Conservation (phyloP, 2,329 filamentous ascomycete genomes). For the Fusarium sp. region DNA sequence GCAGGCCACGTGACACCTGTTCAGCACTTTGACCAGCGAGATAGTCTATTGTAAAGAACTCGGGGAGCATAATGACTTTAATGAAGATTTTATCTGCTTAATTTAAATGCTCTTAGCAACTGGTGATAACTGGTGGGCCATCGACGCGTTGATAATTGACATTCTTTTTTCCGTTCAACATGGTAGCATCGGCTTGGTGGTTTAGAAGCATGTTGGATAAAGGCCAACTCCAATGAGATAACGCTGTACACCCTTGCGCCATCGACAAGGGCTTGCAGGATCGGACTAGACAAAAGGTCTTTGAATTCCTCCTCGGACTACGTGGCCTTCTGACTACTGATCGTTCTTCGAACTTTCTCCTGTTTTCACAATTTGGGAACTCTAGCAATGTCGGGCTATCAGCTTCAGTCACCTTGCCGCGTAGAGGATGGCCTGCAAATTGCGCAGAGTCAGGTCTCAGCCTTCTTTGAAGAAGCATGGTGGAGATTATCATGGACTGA, state of each 20-base stretch:
- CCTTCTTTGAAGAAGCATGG: constrained; percentile 34
- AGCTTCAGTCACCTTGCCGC: constrained; percentile 9
- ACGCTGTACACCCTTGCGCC: background rate
- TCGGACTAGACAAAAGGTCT: background rate
- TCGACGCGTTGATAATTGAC: too few relatives aligned
- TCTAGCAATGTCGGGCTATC: background rate
- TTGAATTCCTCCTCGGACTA: background rate
- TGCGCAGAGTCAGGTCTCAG: constrained; percentile 29
- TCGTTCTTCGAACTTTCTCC: background rate
- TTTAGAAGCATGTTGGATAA: background rate
- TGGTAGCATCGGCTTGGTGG: background rate
- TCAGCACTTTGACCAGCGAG: too few relatives aligned
- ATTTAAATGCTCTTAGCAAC: too few relatives aligned
- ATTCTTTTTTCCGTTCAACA: too few relatives aligned
- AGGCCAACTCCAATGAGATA: background rate
- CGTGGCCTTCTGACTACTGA: background rate
- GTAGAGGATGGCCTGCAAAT: constrained; percentile 16
- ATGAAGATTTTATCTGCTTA: too few relatives aligned
- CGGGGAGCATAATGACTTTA: too few relatives aligned
- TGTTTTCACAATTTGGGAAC: background rate
- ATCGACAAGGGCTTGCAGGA: background rate
- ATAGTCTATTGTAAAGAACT: too few relatives aligned
- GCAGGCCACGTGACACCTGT: too few relatives aligned
- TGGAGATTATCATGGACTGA: constrained; percentile 33
- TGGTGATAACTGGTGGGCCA: too few relatives aligned